Evolutionary conservation across 1,284 basidiomycete genomes (phyloP).

Genomic region (Coniferiporia sulphurascens): DNA sequence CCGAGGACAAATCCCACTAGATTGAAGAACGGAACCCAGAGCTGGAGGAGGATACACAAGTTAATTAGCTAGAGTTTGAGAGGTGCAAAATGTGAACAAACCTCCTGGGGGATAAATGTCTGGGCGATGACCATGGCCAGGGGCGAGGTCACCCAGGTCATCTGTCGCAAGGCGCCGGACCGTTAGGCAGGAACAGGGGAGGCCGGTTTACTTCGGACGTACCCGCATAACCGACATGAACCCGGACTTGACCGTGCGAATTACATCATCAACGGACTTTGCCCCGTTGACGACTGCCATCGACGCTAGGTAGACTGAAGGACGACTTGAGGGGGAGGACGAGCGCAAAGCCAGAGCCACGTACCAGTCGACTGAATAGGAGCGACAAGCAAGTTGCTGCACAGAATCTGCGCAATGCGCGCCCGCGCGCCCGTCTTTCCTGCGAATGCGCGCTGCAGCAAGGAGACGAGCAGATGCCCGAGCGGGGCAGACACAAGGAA

Average conservation of each 20-base stretch:
- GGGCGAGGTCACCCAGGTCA: constrained; percentile 75
- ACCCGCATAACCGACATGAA: constrained; percentile 76
- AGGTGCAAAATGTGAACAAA: constrained; percentile 26
- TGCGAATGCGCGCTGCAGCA: constrained; percentile 71
- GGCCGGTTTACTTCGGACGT: constrained; percentile 22
- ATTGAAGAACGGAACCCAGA: constrained; percentile 78
- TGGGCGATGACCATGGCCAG: constrained; percentile 69
- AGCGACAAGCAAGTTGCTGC: constrained; percentile 73
- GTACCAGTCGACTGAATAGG: constrained; percentile 72
- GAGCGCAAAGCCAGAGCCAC: constrained; percentile 24
- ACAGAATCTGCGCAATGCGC: constrained; percentile 71
- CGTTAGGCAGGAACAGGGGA: constrained; percentile 19
- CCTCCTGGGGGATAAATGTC: constrained; percentile 67
- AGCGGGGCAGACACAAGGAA: constrained; percentile 83
- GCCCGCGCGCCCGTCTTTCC: constrained; percentile 68
- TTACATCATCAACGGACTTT: constrained; percentile 57
- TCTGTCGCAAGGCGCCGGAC: constrained; percentile 28
- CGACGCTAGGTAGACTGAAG: constrained; percentile 56
- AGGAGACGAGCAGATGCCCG: constrained; percentile 67
- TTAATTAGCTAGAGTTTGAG: background rate
- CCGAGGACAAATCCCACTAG: constrained; percentile 60
- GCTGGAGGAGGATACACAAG: constrained; percentile 34
- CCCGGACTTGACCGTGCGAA: constrained; percentile 67
- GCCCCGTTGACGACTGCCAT: constrained; percentile 87
- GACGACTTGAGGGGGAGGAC: background rate